Percentiles rank a stretch among this genome's conserved stretches.
Conservation (phyloP, 345 rosid species). For the Citrus inodora region DNA sequence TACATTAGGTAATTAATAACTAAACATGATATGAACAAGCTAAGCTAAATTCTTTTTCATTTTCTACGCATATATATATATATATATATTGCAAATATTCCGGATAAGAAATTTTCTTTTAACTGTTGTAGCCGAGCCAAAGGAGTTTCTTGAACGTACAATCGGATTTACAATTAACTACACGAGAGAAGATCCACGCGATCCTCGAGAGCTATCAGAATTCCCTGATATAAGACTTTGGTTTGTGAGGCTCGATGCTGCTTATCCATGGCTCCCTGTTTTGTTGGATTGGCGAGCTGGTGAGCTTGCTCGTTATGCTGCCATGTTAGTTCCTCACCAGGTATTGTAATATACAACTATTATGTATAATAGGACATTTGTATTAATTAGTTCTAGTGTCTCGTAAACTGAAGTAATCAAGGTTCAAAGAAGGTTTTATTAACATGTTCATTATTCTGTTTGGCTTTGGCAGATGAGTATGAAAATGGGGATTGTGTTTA, state of each 20-base stretch:
- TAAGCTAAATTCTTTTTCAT: background rate
- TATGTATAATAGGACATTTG: too few relatives aligned
- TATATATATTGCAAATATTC: background rate
- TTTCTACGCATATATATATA: background rate
- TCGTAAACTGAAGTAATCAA: background rate
- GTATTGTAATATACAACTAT: constrained; percentile 13
- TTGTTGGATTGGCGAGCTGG: constrained; percentile 90
- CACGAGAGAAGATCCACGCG: constrained; percentile 58
- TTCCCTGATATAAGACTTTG: constrained; percentile 80
- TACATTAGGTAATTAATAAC: constrained; percentile 36
- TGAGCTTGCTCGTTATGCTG: constrained; percentile 83
- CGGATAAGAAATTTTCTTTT: background rate
- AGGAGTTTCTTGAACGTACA: constrained; percentile 51
- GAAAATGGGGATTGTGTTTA: constrained; percentile 84
- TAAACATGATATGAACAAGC: background rate
- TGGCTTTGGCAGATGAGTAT: constrained; percentile 58
- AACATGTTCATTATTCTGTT: background rate
- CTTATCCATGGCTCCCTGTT: constrained; percentile 84
- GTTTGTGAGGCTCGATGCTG: constrained; percentile 85
- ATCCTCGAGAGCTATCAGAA: constrained; percentile 77
- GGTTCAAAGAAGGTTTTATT: background rate
- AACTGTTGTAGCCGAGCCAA: constrained; percentile 46
- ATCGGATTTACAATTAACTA: constrained; percentile 79
- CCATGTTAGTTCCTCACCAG: constrained; percentile 91
- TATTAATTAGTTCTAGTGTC: background rate